Conservation (phyloP, 371 early-diverging fungal genomes). For the Mucor saturninus region DNA sequence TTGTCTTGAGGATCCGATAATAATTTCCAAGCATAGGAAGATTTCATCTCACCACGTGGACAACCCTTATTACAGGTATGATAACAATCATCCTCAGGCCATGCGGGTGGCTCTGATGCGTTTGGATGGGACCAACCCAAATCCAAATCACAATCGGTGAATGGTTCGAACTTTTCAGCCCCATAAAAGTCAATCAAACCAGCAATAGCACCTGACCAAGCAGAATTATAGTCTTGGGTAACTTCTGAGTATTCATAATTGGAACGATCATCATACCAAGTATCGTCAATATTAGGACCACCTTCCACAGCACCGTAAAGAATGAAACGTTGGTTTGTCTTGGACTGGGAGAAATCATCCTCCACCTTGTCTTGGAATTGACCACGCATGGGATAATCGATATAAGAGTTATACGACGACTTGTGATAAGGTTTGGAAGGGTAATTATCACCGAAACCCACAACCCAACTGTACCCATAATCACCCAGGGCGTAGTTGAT, state of each 20-base stretch:
- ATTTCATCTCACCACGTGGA: slow-evolving; percentile 48
- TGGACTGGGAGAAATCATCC: slow-evolving; percentile 49
- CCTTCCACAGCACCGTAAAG: slow-evolving; percentile 63
- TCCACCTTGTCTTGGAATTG: slow-evolving; percentile 49
- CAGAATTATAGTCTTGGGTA: slow-evolving; percentile 67
- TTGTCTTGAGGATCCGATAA: slow-evolving; percentile 28
- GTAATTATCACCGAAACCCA: slow-evolving; percentile 61
- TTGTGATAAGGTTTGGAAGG: slow-evolving; percentile 62
- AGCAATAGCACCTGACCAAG: slow-evolving; percentile 59
- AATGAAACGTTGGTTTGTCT: slow-evolving; percentile 52
- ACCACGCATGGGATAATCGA: slow-evolving; percentile 62
- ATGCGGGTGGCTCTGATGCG: slow-evolving; percentile 44
- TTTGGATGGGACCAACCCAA: slow-evolving; percentile 61
- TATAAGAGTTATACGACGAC: slow-evolving; percentile 60
- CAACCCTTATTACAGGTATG: slow-evolving; percentile 60
- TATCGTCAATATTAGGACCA: slow-evolving; percentile 58
- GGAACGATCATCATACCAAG: slow-evolving; percentile 60
- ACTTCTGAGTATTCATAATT: slow-evolving; percentile 60
- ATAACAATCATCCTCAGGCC: slow-evolving; percentile 54
- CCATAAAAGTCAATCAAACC: slow-evolving; percentile 62
- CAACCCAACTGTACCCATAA: slow-evolving; percentile 60
- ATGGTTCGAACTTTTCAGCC: slow-evolving; percentile 48
- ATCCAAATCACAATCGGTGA: slow-evolving; percentile 57
- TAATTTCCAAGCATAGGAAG: slow-evolving; percentile 51
- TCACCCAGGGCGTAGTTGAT: slow-evolving; percentile 67